These are phyloP conservation scores for Aspergillus hiratsukae DNA, from an alignment of 2,329 filamentous ascomycete genomes.

Conservation along the genomic window DNA sequence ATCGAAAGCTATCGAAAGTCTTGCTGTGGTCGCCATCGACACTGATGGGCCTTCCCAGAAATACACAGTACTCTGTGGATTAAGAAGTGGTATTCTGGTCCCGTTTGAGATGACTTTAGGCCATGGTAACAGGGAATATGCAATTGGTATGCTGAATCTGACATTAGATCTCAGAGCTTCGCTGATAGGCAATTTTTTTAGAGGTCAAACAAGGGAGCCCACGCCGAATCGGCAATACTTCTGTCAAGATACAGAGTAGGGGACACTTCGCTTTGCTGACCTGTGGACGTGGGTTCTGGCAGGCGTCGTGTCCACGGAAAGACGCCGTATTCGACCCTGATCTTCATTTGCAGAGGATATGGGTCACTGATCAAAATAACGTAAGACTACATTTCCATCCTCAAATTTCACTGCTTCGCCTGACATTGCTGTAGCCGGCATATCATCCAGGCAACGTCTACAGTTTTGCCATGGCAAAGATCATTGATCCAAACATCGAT, in stretches of 20 bases:
- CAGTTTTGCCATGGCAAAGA: constrained; percentile 33
- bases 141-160: constrained; percentile 23
- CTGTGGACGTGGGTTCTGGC: constrained; percentile 38
- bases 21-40: constrained; percentile 24
- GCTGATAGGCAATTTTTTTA: constrained; percentile 15
- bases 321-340: constrained; percentile 21
- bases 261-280: constrained; percentile 28
- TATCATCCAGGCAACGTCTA: constrained; percentile 34
- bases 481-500: constrained; percentile 15
- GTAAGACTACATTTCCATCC: constrained; percentile 21
- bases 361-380: constrained; percentile 41
- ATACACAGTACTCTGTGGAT: constrained; percentile 39
- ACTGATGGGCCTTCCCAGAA: constrained; percentile 9
- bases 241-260: constrained; percentile 31
- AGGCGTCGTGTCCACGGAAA: constrained; percentile 24
- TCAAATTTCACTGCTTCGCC: constrained; percentile 3
- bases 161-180: constrained; percentile 1
- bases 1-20: constrained; percentile 33
- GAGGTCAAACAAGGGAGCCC: constrained; percentile 29
- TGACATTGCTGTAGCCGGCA: constrained; percentile 29
- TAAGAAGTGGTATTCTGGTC: constrained; percentile 43
- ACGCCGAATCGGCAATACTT: constrained; percentile 33
- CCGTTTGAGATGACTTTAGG: constrained; percentile 29
- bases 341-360: constrained; percentile 32
- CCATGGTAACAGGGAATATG: constrained; percentile 12